A percentile compares a stretch with the other conserved stretches of the same genome.
These are phyloP conservation scores for Verticillium klebahnii DNA, from an alignment of 2,329 filamentous ascomycete genomes.

Conservation along the genomic window DNA sequence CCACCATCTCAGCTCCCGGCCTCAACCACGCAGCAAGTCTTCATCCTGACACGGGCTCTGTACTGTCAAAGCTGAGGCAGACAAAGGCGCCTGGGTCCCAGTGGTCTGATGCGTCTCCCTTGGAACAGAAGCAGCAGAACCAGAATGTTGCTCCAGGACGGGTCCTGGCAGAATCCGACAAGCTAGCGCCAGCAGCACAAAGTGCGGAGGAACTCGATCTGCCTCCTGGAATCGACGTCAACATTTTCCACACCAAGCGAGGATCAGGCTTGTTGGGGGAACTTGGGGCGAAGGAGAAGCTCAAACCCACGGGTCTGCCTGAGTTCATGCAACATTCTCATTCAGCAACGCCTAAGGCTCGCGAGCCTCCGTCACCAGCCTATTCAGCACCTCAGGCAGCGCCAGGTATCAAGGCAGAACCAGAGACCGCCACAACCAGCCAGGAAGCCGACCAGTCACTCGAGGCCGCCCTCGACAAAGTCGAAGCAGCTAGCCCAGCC, in stretches of 20 bases:
- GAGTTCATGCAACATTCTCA: conserved; percentile 11
- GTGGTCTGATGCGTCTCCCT: conserved; percentile 8
- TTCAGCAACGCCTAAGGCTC: neutral
- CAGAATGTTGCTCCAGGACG: neutral
- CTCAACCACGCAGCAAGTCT: conserved; percentile 3
- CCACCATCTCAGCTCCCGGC: neutral
- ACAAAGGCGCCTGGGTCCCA: conserved; percentile 3
- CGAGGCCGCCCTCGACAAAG: neutral
- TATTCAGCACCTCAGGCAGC: neutral
- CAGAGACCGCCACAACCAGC: conserved; percentile 18
- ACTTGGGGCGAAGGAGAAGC: conserved; percentile 8
- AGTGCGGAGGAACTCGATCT: conserved; percentile 22
- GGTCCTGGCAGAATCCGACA: neutral
- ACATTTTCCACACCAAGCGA: conserved; percentile 42
- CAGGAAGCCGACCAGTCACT: conserved; percentile 23
- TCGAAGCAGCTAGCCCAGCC: neutral
- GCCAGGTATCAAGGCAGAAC: neutral
- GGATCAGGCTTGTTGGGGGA: conserved; percentile 38
- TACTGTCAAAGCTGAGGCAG: conserved; percentile 9
- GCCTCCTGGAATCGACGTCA: conserved; percentile 37
- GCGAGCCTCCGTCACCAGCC: neutral
- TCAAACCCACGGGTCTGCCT: conserved; percentile 16
- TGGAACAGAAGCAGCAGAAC: neutral
- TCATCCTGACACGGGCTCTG: conserved; percentile 6
- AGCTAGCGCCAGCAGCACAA: neutral